Base-by-base conservation (phyloP, 2,329 filamentous ascomycete genomes). In the Talaromyces rugulosus region DNA sequence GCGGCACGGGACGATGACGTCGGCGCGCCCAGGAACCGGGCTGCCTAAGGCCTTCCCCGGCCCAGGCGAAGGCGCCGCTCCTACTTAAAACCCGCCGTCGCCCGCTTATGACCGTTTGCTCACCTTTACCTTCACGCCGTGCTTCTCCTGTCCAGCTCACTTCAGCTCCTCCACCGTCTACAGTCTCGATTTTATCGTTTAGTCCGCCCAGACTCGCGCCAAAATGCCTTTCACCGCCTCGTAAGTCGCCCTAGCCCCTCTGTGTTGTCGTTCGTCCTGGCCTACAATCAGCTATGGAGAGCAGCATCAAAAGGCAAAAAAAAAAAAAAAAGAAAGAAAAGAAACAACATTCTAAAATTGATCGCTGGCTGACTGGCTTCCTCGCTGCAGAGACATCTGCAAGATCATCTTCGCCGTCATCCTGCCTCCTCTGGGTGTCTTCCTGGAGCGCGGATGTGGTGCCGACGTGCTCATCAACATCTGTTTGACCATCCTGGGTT, bases 391-490 rank as follows among this genome's bases (percentile, higher is more conserved):
- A 76, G 88, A 91, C 75, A 87, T 90, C 80, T 87, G 87, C 86
- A 90, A 90, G 82, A 89, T 90, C 83, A 85, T 96, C 80, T 85
- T 96, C 81, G 92, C 92, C 83, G 83, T 96, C 83, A 82, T 96
- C 81, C 87, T 96, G 67, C 92, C 92, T 62, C 92, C 92, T 75
- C 81, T 96, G 61, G 92, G 92, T 82, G 92, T 96, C 76, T 95
- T 96, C 85, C 90, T 96, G 69, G 92, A 96, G 88, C 87, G 89
- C 70, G 92, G 92, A 72, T 96, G 92, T 81, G 89, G 89, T 75
- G 87, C 88, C 68, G 91, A 96, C 76, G 83, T 96, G 73, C 83
- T 94, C 79, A 96, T 96, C 86, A 96, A 96, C 88, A 91, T 96
- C 78, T 84, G 92, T 73, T 82, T 96, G 80, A 96, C 91, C 70